Conservation (phyloP, 768 basidiomycete genomes). For the Psilocybe cubensis region DNA sequence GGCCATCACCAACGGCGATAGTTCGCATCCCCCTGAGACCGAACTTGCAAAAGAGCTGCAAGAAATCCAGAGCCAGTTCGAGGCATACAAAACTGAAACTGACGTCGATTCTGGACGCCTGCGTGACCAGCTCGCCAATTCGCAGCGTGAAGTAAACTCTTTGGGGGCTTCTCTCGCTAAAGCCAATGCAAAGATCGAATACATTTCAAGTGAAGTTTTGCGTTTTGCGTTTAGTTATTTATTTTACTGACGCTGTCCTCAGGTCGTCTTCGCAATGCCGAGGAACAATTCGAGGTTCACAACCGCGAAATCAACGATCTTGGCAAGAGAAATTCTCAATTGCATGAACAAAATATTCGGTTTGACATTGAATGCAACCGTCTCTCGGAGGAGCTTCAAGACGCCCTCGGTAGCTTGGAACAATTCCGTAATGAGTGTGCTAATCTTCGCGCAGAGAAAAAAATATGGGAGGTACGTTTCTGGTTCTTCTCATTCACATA, state of each 20-base stretch:
- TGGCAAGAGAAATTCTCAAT: slow-evolving; percentile 67
- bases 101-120: slow-evolving; percentile 73
- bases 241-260: slow-evolving; percentile 7
- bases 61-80: slow-evolving; percentile 80
- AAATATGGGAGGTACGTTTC: slow-evolving; percentile 81
- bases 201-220: slow-evolving; percentile 59
- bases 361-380: slow-evolving; percentile 77
- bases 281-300: slow-evolving; percentile 68
- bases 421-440: slow-evolving; percentile 84
- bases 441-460: slow-evolving; percentile 91
- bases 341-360: slow-evolving; percentile 75
- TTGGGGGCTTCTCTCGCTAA: slow-evolving; percentile 75
- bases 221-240: neutral
- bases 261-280: slow-evolving; percentile 75
- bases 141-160: slow-evolving; percentile 71
- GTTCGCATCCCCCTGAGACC: slow-evolving; percentile 12
- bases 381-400: slow-evolving; percentile 66
- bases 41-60: slow-evolving; percentile 64
- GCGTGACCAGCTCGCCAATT: slow-evolving; percentile 66
- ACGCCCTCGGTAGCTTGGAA: slow-evolving; percentile 64
- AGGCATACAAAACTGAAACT: slow-evolving; percentile 80
- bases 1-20: slow-evolving; percentile 16
- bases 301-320: slow-evolving; percentile 68
- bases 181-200: slow-evolving; percentile 81
- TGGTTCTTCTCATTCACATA: neutral